A percentile compares a stretch with the other conserved stretches of the same genome.
Evolutionary conservation across 2,329 filamentous ascomycete species (phyloP).

Genomic region (Monilinia fructigena): DNA sequence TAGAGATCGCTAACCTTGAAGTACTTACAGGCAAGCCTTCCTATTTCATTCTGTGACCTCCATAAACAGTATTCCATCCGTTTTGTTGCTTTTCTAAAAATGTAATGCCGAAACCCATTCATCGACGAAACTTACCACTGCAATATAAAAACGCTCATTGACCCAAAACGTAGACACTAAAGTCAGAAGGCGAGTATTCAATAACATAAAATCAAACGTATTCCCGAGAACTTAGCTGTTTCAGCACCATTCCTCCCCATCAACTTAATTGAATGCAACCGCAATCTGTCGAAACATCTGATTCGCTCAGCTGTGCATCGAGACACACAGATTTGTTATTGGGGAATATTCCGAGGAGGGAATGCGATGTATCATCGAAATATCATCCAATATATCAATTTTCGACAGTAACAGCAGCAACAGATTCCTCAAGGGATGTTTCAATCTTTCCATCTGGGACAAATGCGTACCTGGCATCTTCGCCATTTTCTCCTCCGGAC

Average conservation of each 20-base stretch:
- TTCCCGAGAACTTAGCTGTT: conserved; percentile 37
- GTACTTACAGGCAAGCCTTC: conserved; percentile 37
- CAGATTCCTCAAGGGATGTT: conserved; percentile 37
- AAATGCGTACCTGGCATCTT: conserved; percentile 71
- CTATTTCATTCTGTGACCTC: background rate
- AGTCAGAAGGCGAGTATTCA: conserved; percentile 28
- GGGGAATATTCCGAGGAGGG: background rate
- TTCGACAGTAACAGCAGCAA: conserved; percentile 34
- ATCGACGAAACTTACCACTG: conserved; percentile 29
- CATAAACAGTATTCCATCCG: conserved; percentile 3
- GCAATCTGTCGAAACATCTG: background rate
- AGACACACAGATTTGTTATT: background rate
- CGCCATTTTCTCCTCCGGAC: conserved; percentile 89
- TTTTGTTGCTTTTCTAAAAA: conserved; percentile 14
- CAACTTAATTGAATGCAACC: conserved; percentile 14
- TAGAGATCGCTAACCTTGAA: conserved; percentile 39
- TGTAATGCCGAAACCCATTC: conserved; percentile 9
- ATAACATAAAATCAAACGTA: conserved; percentile 28
- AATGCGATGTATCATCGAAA: conserved; percentile 2
- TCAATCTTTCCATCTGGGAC: conserved; percentile 46
- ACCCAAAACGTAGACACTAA: conserved; percentile 30
- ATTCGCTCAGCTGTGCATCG: background rate
- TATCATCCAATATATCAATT: conserved; percentile 13
- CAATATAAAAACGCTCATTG: conserved; percentile 20
- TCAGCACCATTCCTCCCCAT: conserved; percentile 22